Percentiles rank a stretch among this genome's conserved stretches.
Evolutionary conservation across 306 rosid genomes (phyloP).

Genomic region (Spatholobus suberectus): DNA sequence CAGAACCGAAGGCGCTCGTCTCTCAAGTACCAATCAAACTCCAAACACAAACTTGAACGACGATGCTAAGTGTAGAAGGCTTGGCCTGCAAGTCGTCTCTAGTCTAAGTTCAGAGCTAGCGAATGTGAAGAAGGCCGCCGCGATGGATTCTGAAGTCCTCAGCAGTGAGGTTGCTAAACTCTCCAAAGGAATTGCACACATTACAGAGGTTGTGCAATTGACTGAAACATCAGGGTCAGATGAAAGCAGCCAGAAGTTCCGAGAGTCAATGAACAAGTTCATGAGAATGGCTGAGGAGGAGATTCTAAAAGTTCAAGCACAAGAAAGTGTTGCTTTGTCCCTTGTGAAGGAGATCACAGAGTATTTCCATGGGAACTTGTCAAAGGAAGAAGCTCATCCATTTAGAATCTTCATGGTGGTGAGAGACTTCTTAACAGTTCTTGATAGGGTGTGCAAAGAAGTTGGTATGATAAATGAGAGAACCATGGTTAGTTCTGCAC

Average conservation of each 20-base stretch:
- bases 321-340: conserved; percentile 84
- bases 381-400: conserved; percentile 98
- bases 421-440: conserved; percentile 75
- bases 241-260: conserved; percentile 56
- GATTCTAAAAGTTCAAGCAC: conserved; percentile 77
- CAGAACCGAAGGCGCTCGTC: conserved; percentile 89
- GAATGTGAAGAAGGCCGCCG: conserved; percentile 91
- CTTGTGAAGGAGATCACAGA: conserved; percentile 95
- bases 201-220: conserved; percentile 57
- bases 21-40: conserved; percentile 49
- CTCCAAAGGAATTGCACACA: conserved; percentile 67
- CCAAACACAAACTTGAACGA: conserved; percentile 56
- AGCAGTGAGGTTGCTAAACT: conserved; percentile 84
- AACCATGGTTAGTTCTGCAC: conserved; percentile 78
- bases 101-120: conserved; percentile 80
- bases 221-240: conserved; percentile 46
- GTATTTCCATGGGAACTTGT: conserved; percentile 91
- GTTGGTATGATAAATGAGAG: conserved; percentile 85
- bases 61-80: conserved; percentile 78
- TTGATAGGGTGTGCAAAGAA: conserved; percentile 94
- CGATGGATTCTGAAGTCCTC: conserved; percentile 90
- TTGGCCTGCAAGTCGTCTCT: conserved; percentile 87
- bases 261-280: conserved; percentile 80
- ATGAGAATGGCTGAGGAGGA: conserved; percentile 83
- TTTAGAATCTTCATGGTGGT: conserved; percentile 95